A percentile compares a stretch with the other conserved stretches of the same genome.
Conservation (phyloP, 139 green algal genomes). For the Nannochloris sp. region DNA sequence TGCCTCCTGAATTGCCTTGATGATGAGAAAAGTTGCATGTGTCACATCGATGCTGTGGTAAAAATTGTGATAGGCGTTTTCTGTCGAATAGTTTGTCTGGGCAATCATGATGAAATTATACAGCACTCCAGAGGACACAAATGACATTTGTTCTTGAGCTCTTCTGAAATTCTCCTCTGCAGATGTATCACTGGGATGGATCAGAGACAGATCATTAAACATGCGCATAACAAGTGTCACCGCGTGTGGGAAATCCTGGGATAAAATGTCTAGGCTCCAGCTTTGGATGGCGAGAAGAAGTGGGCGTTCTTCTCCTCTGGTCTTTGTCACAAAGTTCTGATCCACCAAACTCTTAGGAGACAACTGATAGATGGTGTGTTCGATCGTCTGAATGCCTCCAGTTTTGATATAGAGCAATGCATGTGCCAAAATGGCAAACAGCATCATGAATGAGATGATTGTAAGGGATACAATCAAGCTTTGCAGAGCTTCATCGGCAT, state of each 20-base stretch:
- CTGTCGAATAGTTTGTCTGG: background rate
- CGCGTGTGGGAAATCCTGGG: too few relatives aligned
- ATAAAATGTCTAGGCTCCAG: too few relatives aligned
- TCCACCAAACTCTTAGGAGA: too few relatives aligned
- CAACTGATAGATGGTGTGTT: too few relatives aligned
- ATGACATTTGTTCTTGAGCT: background rate
- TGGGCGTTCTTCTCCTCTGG: too few relatives aligned
- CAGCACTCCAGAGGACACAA: constrained; percentile 1
- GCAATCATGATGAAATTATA: background rate
- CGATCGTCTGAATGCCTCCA: too few relatives aligned
- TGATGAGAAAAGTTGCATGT: constrained; percentile 39
- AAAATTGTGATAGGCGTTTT: constrained; percentile 62
- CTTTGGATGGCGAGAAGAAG: too few relatives aligned
- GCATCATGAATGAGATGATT: background rate
- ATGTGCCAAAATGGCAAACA: background rate
- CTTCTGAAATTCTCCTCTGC: constrained; percentile 9
- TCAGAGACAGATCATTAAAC: too few relatives aligned
- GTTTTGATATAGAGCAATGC: background rate
- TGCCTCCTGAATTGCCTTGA: constrained; percentile 10
- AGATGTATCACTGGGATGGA: too few relatives aligned
- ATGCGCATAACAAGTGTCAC: too few relatives aligned
- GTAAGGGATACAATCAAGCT: background rate
- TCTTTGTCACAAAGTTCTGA: too few relatives aligned
- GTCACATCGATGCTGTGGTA: constrained; percentile 52
- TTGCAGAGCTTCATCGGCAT: background rate